Evolutionary conservation across 805 yeast species (phyloP), one percentile per base, ranked within the genome.

Genomic region (Candida anglica): DNA sequence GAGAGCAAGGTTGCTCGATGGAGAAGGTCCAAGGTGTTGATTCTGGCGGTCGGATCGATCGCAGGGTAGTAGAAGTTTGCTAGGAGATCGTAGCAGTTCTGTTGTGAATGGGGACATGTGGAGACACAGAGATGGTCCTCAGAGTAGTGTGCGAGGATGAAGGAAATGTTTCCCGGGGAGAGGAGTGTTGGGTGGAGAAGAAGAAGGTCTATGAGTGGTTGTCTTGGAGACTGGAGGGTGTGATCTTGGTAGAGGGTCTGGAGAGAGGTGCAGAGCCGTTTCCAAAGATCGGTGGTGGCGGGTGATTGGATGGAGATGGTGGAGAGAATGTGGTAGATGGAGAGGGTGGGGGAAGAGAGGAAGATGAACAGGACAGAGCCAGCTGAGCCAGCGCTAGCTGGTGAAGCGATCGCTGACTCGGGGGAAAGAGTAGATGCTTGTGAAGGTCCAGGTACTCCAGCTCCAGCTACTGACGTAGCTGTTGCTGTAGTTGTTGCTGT

Each of bases 61-160:
- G 43, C 25, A 5, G 41, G 34, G 19, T 48, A 48, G 47, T 60
- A 70, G 46, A 74, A 78, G 5, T 62, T 57, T n/a, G 62, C 56
- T 22, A 80, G 51, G 2, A 81, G 43, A 19, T 56, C 52, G 5
- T 53, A 50, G 26, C 75, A 58, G 41, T 75, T 73, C 2, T 55
- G 63, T 30, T 58, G 56, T 85, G 88, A 81, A 6, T 64, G 52
- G 0, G 69, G 60, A 19, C 71, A 55, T 5, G 78, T 50, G n/a
- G n/a, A n/a, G n/a, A n/a, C 32, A 47, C 89, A 81, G 19, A 69
- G 47, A 34, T 71, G 67, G 33, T 74, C 73, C 9, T 63, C 60
- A 3, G 58, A 55, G 48, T 75, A 79, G 43, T 60, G 69, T 3
- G 61, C 53, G 18, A 82, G 50, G 3, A 83, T 67, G 33, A 61